phyloP scores from a whole-genome alignment of 1,284 basidiomycete species.

The Austroboletus novae-zelandiae region DNA sequence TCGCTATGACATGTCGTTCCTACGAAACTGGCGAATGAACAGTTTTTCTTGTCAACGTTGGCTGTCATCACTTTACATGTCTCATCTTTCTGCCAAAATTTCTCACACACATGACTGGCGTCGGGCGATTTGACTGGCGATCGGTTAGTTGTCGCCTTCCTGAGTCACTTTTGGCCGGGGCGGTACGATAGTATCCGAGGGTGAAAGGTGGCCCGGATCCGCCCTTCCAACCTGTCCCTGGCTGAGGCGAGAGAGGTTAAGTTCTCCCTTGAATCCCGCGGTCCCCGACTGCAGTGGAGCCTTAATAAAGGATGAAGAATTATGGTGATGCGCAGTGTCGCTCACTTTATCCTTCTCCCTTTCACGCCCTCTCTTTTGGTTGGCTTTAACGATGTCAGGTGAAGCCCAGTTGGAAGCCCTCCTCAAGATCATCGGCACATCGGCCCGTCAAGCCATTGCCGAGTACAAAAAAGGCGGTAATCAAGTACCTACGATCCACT shows the following conservation, averaged over 20 bases:
- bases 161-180: neutral
- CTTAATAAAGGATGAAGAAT: constrained; percentile 3
- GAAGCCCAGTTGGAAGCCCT: constrained; percentile 26
- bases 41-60: neutral
- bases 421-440: constrained; percentile 24
- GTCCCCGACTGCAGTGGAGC: neutral
- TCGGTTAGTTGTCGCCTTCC: neutral
- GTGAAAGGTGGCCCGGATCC: neutral
- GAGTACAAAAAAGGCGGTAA: constrained; percentile 27
- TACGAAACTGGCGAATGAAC: constrained; percentile 8
- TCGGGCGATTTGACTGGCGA: neutral
- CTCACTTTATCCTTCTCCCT: neutral
- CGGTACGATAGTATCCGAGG: neutral
- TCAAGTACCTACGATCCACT: constrained; percentile 24
- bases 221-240: neutral
- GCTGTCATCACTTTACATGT: too few species aligned
- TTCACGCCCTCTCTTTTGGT: neutral
- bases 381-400: constrained; percentile 16
- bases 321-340: neutral
- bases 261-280: neutral
- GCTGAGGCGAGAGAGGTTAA: neutral
- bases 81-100: too few species aligned
- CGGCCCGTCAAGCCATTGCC: constrained; percentile 25
- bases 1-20: neutral
- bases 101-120: neutral